Evolutionary conservation across 2,329 filamentous ascomycete species (phyloP), one percentile per base, ranked within the genome.

Genomic region (Diaporthe caulivora): DNA sequence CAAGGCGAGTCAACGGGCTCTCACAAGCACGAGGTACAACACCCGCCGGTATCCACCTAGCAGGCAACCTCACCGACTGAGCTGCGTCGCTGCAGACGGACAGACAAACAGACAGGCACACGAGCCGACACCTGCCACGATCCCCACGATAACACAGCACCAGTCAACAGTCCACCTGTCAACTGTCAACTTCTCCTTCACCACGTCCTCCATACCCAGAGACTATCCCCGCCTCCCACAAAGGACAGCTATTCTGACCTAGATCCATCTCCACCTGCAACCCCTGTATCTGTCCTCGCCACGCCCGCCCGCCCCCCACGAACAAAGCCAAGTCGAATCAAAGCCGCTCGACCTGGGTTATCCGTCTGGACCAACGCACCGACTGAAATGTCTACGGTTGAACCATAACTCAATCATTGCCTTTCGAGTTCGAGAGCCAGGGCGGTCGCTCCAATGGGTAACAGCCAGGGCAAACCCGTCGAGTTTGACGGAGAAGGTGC

Each of bases 381-480:
- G 37, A 62, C 69, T 71, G 69, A 71, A 60, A 71, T 71, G 69
- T 71, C 69, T 53, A 62, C 69, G 69, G 47, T 53, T 62, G 44
- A 31, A 71, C 24, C 69, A 71, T 71, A 71, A 62, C 47, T 62
- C 57, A 62, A 71, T 53, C 55, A 71, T 60, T 51, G 57, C 37
- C 44, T 60, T 71, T 62, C 69, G 67, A 71, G 60, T 64, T 73
- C 60, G 71, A 71, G 58, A 75, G 71, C 67, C 62, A 70, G 68
- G 74, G 71, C 72, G 68, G 71, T 73, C 71, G 74, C 74, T 73
- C 71, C 71, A 75, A 98, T 98, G 96, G 96, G 96, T 83, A 98
- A 98, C 86, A 93, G 92, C 82, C 95, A 96, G 85, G 95, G 95
- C 84, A 98, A 98, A 85, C 94, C 94, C 84, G 91, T 97, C 86